Conservation (phyloP, 768 basidiomycete genomes). For the Hericium rajendrae region DNA sequence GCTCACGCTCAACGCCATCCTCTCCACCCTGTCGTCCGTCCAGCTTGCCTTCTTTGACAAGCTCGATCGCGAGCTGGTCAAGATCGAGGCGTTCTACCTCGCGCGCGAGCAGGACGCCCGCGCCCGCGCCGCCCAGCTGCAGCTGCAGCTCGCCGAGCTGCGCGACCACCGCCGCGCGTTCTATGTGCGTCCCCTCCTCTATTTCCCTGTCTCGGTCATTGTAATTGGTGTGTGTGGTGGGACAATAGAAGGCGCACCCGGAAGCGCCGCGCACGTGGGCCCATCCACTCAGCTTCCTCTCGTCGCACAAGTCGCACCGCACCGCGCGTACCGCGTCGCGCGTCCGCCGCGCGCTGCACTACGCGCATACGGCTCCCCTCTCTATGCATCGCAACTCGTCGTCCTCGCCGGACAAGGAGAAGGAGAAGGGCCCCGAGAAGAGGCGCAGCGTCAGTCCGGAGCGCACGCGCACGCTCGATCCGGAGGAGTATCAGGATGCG, state of each 20-base stretch:
- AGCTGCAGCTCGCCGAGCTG: slow-evolving; percentile 10
- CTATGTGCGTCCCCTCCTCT: slow-evolving; percentile 1
- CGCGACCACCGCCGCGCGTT: slow-evolving; percentile 8
- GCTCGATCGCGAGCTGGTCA: slow-evolving; percentile 72
- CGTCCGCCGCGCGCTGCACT: neutral
- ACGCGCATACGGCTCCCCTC: neutral
- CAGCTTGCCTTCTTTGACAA: slow-evolving; percentile 69
- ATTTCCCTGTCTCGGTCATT: neutral
- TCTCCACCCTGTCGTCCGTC: slow-evolving; percentile 45
- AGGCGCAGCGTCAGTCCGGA: neutral
- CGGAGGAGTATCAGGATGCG: slow-evolving; percentile 77
- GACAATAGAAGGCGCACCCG: slow-evolving; percentile 3
- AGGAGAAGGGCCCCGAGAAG: neutral
- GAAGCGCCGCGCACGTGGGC: neutral
- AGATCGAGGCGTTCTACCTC: slow-evolving; percentile 77
- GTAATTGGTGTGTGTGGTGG: too few relatives aligned
- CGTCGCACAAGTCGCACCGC: neutral
- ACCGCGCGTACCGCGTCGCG: neutral
- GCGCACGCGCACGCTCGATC: slow-evolving; percentile 29
- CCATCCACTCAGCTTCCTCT: neutral
- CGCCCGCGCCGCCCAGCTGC: slow-evolving; percentile 25
- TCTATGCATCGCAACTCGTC: neutral
- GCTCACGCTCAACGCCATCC: slow-evolving; percentile 26
- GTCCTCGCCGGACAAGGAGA: neutral
- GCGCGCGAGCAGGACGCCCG: slow-evolving; percentile 59